A percentile compares a stretch with the other conserved stretches of the same genome.
Conservation (phyloP, 306 rosid genomes). For the Lotus japonicus region DNA sequence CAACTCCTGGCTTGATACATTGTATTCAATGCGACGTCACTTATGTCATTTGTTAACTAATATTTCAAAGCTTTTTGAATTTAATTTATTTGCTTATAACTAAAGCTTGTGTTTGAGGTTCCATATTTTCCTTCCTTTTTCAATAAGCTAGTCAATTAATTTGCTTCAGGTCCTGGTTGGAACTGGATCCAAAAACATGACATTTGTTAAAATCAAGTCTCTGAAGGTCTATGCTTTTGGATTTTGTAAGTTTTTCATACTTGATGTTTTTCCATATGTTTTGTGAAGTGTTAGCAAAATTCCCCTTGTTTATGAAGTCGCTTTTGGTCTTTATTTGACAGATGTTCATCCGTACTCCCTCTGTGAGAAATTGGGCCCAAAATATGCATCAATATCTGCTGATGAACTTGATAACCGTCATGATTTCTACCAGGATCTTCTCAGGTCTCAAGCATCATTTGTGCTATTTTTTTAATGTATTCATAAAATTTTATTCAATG, state of each 20-base stretch:
- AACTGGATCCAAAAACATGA: constrained; percentile 83
- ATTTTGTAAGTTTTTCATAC: constrained; percentile 65
- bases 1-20: neutral
- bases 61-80: neutral
- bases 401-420: constrained; percentile 53
- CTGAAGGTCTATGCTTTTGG: constrained; percentile 92
- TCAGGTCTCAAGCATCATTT: constrained; percentile 51
- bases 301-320: neutral
- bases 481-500: neutral
- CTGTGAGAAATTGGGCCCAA: constrained; percentile 83
- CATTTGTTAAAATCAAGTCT: constrained; percentile 71
- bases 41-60: neutral
- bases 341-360: constrained; percentile 80
- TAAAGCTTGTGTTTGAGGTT: neutral
- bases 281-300: constrained; percentile 12
- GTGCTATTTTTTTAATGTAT: neutral
- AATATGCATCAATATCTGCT: constrained; percentile 65
- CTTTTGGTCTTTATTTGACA: constrained; percentile 24
- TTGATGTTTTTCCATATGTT: constrained; percentile 3
- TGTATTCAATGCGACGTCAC: neutral
- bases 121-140: neutral
- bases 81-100: neutral
- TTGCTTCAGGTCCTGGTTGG: constrained; percentile 83
- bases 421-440: constrained; percentile 82
- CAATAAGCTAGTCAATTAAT: constrained; percentile 5